Conservation (phyloP, 1,284 basidiomycete genomes). For the Pseudozyma sp. region DNA sequence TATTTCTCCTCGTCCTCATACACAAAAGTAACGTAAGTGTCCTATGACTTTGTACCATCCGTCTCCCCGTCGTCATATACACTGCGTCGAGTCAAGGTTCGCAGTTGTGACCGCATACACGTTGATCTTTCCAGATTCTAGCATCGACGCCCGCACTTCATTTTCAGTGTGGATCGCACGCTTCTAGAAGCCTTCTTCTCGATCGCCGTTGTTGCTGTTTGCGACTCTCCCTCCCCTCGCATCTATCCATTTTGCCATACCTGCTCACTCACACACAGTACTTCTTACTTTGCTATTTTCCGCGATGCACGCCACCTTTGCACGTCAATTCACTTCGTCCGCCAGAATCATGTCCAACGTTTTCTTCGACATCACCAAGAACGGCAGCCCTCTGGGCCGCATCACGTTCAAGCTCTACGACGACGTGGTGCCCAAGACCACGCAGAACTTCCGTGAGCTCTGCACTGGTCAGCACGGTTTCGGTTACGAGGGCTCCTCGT, state of each 20-base stretch:
- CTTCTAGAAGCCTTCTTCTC: background rate
- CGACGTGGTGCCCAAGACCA: conserved; percentile 65
- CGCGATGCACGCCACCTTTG: conserved; percentile 55
- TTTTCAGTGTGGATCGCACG: background rate
- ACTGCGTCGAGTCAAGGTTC: background rate
- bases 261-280: conserved; percentile 56
- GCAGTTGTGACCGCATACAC: background rate
- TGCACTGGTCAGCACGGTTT: conserved; percentile 75
- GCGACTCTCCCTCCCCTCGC: background rate
- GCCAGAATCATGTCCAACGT: conserved; percentile 71
- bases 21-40: conserved; percentile 31
- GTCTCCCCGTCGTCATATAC: background rate
- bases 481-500: conserved; percentile 78
- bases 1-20: conserved; percentile 4
- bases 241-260: conserved; percentile 11
- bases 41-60: background rate
- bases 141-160: background rate
- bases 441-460: conserved; percentile 66
- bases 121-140: background rate
- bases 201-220: background rate
- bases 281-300: background rate
- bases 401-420: conserved; percentile 66
- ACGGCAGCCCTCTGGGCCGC: conserved; percentile 67
- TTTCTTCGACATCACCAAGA: conserved; percentile 77
- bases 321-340: conserved; percentile 60